Evolutionary conservation across 2,329 filamentous ascomycete genomes (phyloP).

Genomic region (Paracorniculantispora psalliotae): DNA sequence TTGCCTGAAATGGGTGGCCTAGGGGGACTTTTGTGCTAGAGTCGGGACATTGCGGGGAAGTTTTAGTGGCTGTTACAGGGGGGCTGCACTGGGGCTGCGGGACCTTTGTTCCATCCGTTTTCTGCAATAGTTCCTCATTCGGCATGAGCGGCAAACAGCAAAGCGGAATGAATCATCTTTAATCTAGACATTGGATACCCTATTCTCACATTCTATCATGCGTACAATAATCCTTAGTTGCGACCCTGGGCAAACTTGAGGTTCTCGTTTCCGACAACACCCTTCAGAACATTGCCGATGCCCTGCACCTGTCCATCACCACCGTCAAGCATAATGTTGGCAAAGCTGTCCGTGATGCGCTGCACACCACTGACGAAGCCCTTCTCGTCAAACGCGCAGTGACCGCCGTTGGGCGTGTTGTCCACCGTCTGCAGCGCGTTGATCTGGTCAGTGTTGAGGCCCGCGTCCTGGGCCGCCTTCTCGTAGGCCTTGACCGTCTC

Average conservation of each 20-base stretch:
- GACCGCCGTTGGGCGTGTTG: conserved; percentile 49
- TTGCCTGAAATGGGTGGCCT: neutral
- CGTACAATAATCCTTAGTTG: no score
- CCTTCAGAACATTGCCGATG: conserved; percentile 43
- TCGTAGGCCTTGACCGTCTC: conserved; percentile 47
- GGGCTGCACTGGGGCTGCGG: no score
- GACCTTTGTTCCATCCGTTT: no score
- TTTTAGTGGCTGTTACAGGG: neutral
- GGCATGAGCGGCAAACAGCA: no score
- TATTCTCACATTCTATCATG: neutral
- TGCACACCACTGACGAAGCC: conserved; percentile 53
- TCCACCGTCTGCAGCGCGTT: conserved; percentile 52
- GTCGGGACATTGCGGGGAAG: neutral
- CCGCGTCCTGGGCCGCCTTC: conserved; percentile 38
- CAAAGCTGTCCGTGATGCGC: conserved; percentile 49
- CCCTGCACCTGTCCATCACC: conserved; percentile 45
- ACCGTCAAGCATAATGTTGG: conserved; percentile 45
- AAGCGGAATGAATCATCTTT: no score
- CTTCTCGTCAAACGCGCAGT: conserved; percentile 53
- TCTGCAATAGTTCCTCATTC: no score
- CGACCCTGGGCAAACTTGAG: neutral
- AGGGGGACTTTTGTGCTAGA: neutral
- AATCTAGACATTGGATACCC: no score
- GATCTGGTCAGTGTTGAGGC: conserved; percentile 39
- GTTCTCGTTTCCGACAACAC: conserved; percentile 19